A percentile compares a stretch with the other conserved stretches of the same genome.
These are phyloP conservation scores for Recurvomyces mirabilis DNA, from an alignment of 495 filamentous ascomycete genomes.

Conservation along the genomic window DNA sequence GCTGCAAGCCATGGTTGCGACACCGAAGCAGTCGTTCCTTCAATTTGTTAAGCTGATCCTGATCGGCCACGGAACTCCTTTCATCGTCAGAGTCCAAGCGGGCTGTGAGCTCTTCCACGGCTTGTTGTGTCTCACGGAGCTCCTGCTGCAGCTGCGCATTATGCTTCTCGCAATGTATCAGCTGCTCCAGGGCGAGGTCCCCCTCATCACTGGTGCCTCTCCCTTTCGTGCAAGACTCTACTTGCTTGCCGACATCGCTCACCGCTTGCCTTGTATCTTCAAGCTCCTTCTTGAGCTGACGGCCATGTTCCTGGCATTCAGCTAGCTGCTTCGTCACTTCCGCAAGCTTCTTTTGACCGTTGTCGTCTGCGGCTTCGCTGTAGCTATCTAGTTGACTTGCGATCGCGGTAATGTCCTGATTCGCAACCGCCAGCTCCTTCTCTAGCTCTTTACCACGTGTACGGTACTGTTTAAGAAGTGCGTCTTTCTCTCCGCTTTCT, in stretches of 20 bases:
- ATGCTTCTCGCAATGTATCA: too few relatives aligned
- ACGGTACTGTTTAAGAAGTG: too few relatives aligned
- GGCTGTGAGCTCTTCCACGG: too few relatives aligned
- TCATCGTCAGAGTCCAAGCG: too few relatives aligned
- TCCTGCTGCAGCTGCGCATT: too few relatives aligned
- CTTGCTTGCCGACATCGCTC: too few relatives aligned
- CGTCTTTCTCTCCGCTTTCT: too few relatives aligned
- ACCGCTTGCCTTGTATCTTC: background rate
- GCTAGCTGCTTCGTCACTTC: background rate
- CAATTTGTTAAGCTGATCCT: background rate
- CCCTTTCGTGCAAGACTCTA: too few relatives aligned
- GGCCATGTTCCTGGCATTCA: background rate
- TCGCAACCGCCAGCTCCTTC: background rate
- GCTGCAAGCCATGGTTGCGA: background rate
- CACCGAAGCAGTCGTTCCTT: background rate
- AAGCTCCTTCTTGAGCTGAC: background rate
- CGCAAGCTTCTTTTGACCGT: background rate
- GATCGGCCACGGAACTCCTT: too few relatives aligned
- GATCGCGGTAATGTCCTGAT: background rate
- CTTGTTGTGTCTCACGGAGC: too few relatives aligned
- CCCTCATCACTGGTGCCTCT: too few relatives aligned
- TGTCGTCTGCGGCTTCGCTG: background rate
- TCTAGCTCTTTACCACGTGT: background rate
- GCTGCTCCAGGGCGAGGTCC: too few relatives aligned
- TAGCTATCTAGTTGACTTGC: background rate